Conservation (phyloP, 805 yeast genomes). For the Soucietia sequanensis region DNA sequence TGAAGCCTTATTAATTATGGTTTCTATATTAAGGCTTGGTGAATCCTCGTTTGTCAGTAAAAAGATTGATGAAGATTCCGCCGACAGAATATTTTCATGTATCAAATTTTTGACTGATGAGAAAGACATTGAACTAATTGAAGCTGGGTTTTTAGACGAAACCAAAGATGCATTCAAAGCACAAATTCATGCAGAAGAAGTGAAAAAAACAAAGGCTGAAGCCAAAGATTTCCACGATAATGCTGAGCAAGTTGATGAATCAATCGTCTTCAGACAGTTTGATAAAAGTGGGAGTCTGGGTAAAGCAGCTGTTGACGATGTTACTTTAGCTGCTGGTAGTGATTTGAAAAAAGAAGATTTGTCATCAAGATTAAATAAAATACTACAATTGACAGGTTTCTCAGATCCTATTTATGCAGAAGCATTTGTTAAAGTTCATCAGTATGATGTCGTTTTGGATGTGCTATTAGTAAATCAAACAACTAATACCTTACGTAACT, state of each 20-base stretch:
- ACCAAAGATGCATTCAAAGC: slow-evolving; percentile 80
- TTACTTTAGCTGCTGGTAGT: slow-evolving; percentile 50
- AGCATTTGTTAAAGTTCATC: slow-evolving; percentile 94
- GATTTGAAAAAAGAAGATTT: slow-evolving; percentile 55
- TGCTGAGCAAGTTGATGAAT: slow-evolving; percentile 77
- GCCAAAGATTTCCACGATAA: slow-evolving; percentile 58
- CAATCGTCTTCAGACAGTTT: slow-evolving; percentile 77
- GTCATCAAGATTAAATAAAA: slow-evolving; percentile 79
- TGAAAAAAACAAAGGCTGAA: slow-evolving; percentile 53
- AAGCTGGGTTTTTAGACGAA: slow-evolving; percentile 78
- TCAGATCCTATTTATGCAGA: slow-evolving; percentile 98
- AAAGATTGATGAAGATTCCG: slow-evolving; percentile 91
- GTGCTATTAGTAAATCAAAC: slow-evolving; percentile 95
- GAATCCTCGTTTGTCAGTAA: slow-evolving; percentile 66
- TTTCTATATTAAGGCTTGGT: slow-evolving; percentile 86
- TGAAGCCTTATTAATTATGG: slow-evolving; percentile 90
- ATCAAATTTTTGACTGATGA: slow-evolving; percentile 75
- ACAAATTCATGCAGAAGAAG: slow-evolving; percentile 62
- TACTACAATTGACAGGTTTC: slow-evolving; percentile 95
- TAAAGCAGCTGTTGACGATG: slow-evolving; percentile 49
- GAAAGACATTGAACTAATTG: slow-evolving; percentile 49
- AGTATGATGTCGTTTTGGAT: slow-evolving; percentile 92
- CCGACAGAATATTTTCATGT: slow-evolving; percentile 90
- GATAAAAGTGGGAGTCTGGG: slow-evolving; percentile 36
- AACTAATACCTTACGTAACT: slow-evolving; percentile 80